Conservation (phyloP, 805 yeast genomes). For the Metschnikowia anglica region DNA sequence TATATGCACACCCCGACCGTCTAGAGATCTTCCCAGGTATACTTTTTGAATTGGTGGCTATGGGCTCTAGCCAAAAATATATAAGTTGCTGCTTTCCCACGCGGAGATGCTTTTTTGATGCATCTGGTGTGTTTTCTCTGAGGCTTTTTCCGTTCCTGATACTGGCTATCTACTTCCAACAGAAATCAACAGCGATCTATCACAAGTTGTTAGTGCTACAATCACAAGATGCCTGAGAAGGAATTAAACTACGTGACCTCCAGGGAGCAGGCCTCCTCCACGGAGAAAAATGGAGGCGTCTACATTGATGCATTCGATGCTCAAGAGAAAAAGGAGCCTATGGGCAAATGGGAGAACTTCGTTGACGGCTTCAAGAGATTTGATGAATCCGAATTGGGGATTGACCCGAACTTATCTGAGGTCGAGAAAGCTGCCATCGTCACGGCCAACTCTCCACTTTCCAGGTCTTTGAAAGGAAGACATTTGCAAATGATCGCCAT, state of each 20-base stretch:
- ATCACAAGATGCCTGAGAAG: constrained; percentile 36
- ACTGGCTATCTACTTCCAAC: too few relatives aligned
- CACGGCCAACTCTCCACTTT: constrained; percentile 57
- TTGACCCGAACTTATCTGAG: constrained; percentile 42
- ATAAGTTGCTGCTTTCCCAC: background rate
- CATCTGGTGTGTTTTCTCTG: background rate
- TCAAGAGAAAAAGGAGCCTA: constrained; percentile 18
- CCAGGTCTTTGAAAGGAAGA: constrained; percentile 53
- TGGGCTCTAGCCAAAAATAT: background rate
- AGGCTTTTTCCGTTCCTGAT: too few relatives aligned
- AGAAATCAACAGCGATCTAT: too few relatives aligned
- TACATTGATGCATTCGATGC: constrained; percentile 33
- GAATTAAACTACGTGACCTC: constrained; percentile 43
- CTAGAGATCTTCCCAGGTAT: background rate
- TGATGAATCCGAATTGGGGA: constrained; percentile 37
- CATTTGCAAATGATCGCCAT: constrained; percentile 68
- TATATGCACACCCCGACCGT: background rate
- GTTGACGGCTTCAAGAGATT: constrained; percentile 34
- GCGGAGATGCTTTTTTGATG: background rate
- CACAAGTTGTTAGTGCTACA: too few relatives aligned
- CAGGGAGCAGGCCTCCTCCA: constrained; percentile 33
- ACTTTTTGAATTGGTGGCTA: background rate
- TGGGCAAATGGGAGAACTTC: constrained; percentile 21
- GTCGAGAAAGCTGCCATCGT: constrained; percentile 48
- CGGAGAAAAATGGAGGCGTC: constrained; percentile 40